Percentiles rank a stretch among this genome's conserved stretches.
phyloP scores from a whole-genome alignment of 2,329 filamentous ascomycete genomes.

The Dactylonectria macrodidyma region DNA sequence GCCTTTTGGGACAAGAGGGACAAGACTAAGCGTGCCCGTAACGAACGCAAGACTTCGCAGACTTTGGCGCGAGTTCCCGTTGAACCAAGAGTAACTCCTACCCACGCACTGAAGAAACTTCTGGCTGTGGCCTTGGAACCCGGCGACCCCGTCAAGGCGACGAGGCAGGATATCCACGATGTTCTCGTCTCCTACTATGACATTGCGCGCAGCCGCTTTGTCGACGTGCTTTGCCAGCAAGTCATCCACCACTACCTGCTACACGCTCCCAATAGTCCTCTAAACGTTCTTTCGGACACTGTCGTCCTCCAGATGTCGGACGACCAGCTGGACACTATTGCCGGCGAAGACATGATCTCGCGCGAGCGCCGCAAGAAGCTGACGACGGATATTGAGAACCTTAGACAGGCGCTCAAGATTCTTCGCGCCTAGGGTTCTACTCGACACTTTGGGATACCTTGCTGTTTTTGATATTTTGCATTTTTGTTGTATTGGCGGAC shows the following conservation, averaged over 20 bases:
- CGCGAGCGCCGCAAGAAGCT: slow-evolving; percentile 60
- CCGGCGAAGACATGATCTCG: slow-evolving; percentile 67
- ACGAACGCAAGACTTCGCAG: not conserved
- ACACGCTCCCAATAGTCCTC: slow-evolving; percentile 62
- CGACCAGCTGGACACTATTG: slow-evolving; percentile 68
- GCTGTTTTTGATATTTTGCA: not conserved
- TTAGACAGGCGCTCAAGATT: slow-evolving; percentile 55
- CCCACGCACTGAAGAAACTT: not conserved
- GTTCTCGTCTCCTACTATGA: slow-evolving; percentile 74
- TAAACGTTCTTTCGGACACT: slow-evolving; percentile 66
- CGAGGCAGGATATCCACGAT: slow-evolving; percentile 70
- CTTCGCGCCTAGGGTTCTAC: slow-evolving; percentile 35
- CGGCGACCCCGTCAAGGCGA: slow-evolving; percentile 52
- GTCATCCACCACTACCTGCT: slow-evolving; percentile 69
- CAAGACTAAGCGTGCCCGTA: slow-evolving; percentile 31
- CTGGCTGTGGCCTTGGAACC: slow-evolving; percentile 32
- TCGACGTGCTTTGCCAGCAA: slow-evolving; percentile 74
- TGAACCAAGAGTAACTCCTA: not conserved
- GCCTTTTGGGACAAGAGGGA: slow-evolving; percentile 32
- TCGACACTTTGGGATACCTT: not conserved
- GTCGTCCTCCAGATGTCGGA: slow-evolving; percentile 64
- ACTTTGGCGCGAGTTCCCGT: not conserved
- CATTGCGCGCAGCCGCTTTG: slow-evolving; percentile 72
- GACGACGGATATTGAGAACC: slow-evolving; percentile 59
- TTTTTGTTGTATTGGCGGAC: not conserved